Base-by-base conservation (phyloP, 2,329 filamentous ascomycete genomes). In the Trichoderma atrobrunneum region DNA sequence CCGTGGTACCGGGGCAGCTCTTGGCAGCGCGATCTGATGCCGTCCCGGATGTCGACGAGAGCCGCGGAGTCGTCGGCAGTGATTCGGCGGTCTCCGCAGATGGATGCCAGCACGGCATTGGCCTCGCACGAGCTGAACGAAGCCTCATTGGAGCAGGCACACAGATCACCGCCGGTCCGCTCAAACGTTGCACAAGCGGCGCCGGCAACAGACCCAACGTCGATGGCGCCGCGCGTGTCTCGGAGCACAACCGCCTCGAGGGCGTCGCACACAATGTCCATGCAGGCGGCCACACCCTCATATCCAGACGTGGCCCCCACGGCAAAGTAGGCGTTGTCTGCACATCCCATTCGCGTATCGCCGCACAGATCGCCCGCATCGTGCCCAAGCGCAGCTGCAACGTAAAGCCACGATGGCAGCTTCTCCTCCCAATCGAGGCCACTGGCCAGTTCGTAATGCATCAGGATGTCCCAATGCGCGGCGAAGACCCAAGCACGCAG, bases 181-280 rank as follows among this genome's bases (percentile, higher is more conserved):
- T 71, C 68, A 43, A 71, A 71, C 8, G 68, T 71, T 4, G 68
- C 68, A 43, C 68, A 71, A n/a, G 60, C 68, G 28, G 43, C 57
- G 7, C 68, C 68, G 32, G 68, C 60, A 11, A 71, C 48, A 6
- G 18, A 6, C 0, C 59, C 11, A 1, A 71, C 36, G 5, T 71
- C 68, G 36, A 71, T 71, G 26, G n/a, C 34, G 6, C 68, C 68
- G 18, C 68, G 60, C 12, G 68, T 66, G 34, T 71, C 68, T 1
- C 61, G 61, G 8, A 71, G 39, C 43, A 71, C 68, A n/a, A 66
- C 59, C 1, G 61, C 61, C 18, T 71, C 68, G 26, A 71, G 61
- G 11, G 59, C 68, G 16, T 71, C 68, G 26, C 68, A 71, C 21
- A 71, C 7, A 57, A 71, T 71, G 26, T 71, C 68, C 68, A 71